Percentiles rank a stretch among this genome's conserved stretches.
phyloP scores from a whole-genome alignment of 768 basidiomycete genomes.

The Rhodotorula taiwanensis region DNA sequence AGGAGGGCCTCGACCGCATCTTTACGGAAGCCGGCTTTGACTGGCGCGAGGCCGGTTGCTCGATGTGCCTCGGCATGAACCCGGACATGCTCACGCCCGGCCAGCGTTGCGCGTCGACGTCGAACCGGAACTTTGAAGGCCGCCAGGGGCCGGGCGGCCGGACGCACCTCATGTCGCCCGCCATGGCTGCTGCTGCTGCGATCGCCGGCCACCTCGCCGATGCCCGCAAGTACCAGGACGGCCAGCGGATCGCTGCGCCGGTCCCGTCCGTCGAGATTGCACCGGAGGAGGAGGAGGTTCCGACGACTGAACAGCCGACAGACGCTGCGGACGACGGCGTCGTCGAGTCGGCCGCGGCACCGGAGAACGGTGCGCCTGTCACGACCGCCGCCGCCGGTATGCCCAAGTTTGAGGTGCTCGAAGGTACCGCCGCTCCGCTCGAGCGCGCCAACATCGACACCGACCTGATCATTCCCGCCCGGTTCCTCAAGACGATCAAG shows the following conservation, averaged over 20 bases:
- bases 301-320: conserved; percentile 21
- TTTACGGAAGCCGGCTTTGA: conserved; percentile 89
- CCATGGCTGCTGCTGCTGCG: conserved; percentile 88
- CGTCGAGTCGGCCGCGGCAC: conserved; percentile 39
- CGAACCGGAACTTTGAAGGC: conserved; percentile 89
- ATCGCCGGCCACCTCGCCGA: conserved; percentile 78
- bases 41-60: conserved; percentile 91
- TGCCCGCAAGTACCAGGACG: conserved; percentile 68
- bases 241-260: conserved; percentile 52
- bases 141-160: conserved; percentile 79
- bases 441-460: conserved; percentile 60
- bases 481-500: conserved; percentile 76
- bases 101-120: conserved; percentile 79
- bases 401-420: conserved; percentile 39
- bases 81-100: conserved; percentile 79
- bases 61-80: conserved; percentile 96
- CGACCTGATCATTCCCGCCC: conserved; percentile 89
- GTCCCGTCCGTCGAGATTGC: conserved; percentile 41
- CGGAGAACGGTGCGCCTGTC: conserved; percentile 40
- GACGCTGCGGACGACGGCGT: conserved; percentile 31
- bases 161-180: conserved; percentile 80
- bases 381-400: conserved; percentile 29
- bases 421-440: conserved; percentile 41
- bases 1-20: conserved; percentile 74
- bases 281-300: conserved; percentile 40